Percentiles rank a stretch among this genome's conserved stretches.
These are phyloP conservation scores for Fraxinus anomala DNA, from an alignment of 257 asterid species.

Conservation along the genomic window DNA sequence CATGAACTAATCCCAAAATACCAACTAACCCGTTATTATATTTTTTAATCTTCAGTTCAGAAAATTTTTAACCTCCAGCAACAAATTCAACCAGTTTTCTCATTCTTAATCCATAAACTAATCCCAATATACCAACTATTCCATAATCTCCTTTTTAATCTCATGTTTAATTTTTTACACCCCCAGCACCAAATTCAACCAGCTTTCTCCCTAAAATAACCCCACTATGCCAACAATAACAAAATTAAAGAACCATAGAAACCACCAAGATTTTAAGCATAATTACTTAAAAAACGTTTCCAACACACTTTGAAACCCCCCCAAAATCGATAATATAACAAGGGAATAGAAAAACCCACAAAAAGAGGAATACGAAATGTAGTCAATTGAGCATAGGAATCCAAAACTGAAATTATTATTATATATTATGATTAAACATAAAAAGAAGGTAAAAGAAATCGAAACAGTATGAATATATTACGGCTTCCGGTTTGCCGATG, in stretches of 20 bases:
- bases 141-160: neutral
- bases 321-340: neutral
- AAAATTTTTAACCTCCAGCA: neutral
- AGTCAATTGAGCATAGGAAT: neutral
- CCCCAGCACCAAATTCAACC: neutral
- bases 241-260: neutral
- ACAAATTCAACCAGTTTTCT: neutral
- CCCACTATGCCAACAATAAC: neutral
- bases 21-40: neutral
- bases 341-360: neutral
- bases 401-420: neutral
- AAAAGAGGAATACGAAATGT: neutral
- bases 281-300: neutral
- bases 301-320: neutral
- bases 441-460: neutral
- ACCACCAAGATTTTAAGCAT: neutral
- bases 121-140: neutral
- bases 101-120: neutral
- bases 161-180: neutral
- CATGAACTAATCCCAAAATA: neutral
- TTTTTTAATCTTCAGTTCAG: neutral
- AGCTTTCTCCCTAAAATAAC: neutral
- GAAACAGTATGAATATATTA: conserved; percentile 19
- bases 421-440: neutral
- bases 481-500: conserved; percentile 93